phyloP scores from a whole-genome alignment of 129 eudicot species.

The Flaveria robusta region DNA sequence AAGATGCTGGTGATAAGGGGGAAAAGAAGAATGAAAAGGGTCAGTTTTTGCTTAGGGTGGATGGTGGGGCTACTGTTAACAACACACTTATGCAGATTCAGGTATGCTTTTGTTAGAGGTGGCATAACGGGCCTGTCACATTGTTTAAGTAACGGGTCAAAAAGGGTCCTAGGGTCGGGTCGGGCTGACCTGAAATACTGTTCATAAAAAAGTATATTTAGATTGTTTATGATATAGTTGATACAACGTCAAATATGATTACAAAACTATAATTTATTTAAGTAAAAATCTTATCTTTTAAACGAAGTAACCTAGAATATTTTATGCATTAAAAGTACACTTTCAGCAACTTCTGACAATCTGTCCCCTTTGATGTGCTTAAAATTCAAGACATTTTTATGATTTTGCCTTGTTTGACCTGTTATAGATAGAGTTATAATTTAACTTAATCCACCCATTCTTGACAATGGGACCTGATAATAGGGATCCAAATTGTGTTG shows the following conservation, averaged over 20 bases:
- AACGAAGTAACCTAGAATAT: not conserved
- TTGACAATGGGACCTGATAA: not conserved
- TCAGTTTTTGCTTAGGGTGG: conserved; percentile 83
- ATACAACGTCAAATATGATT: not conserved
- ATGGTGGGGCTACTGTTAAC: conserved; percentile 93
- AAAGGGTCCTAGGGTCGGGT: not conserved
- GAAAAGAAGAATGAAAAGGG: conserved; percentile 65
- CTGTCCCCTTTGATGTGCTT: not conserved
- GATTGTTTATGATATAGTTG: too few species aligned
- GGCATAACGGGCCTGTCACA: not conserved
- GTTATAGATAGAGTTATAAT: not conserved
- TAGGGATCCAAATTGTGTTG: not conserved
- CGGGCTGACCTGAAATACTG: too few species aligned
- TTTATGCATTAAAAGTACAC: not conserved
- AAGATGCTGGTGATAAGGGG: conserved; percentile 80
- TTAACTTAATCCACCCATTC: not conserved
- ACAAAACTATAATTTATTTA: not conserved
- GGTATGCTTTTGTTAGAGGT: conserved; percentile 40
- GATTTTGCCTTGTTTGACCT: not conserved
- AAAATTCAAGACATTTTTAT: not conserved
- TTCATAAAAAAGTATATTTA: too few species aligned
- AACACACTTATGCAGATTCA: conserved; percentile 92
- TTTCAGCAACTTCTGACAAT: not conserved
- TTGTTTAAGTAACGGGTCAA: conserved; percentile 12
- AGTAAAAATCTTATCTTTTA: not conserved